Evolutionary conservation across 179 eudicot genomes (phyloP), one percentile per base, ranked within the genome.

Genomic region (Spergularia azorica): DNA sequence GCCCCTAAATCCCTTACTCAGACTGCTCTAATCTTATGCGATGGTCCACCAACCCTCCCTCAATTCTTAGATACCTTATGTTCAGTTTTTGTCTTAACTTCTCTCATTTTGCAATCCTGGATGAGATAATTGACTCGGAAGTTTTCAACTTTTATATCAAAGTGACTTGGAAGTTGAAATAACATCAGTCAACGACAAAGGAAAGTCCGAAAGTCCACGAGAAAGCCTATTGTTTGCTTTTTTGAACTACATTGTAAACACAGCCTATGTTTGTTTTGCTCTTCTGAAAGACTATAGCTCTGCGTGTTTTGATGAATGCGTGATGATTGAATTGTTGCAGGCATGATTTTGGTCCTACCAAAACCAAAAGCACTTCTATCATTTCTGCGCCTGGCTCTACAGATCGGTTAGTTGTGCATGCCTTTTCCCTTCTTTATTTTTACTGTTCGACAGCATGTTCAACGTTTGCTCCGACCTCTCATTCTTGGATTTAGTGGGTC

Each of bases 341-440:
- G 70, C 81, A 72, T 67, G 97, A 95, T 78, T 85, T 60, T 87
- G 93, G 95, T 80, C 81, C 87, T 73, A 85, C 93, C 70, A 93
- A 83, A 86, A 87, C 93, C 70, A 93, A 83, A 86, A 87, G 90
- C 85, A 83, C 77, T 52, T 74, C 96, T 3, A 63, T 90, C 73
- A 76, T 90, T 74, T 85, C 95, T 71, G 67, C 90, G 77, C 81
- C 86, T 43, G 87, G 89, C 68, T 80, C 87, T 66, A 84, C 96
- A 64, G 94, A 92, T 43, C 93, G 97, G 98, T 94, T 63, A 21
- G 55, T 16, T 26, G 50, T 48, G 66, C 72, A 68, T 21, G 9
- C 65, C 67, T 70, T 72, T 55, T 61, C 67, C 52, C 63, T 43
- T 4, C 48, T 16, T 16, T 8, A 5, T 15, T 21, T 39, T 56